Conservation (phyloP, 2,329 filamentous ascomycete genomes). For the Chalaropsis ovoidea region DNA sequence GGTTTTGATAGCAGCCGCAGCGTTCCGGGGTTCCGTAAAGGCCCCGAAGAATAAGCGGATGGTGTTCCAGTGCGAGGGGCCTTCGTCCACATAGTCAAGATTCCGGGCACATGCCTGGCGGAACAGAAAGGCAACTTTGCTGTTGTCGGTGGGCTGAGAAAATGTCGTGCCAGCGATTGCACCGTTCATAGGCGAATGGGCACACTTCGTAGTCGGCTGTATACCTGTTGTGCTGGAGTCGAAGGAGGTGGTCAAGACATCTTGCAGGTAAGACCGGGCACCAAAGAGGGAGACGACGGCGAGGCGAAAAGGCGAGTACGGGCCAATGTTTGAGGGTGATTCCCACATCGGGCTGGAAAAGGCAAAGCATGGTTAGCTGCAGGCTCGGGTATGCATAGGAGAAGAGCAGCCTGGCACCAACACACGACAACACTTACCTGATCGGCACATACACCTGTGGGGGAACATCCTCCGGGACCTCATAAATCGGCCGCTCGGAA, state of each 20-base stretch:
- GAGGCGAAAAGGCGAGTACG: conserved; percentile 23
- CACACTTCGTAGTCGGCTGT: conserved; percentile 7
- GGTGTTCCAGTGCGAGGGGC: conserved; percentile 16
- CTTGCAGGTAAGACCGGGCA: conserved; percentile 17
- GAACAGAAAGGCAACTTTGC: conserved; percentile 19
- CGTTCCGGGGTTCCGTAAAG: conserved; percentile 9
- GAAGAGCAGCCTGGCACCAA: background rate
- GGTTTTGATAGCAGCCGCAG: conserved; percentile 16
- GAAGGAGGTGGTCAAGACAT: conserved; percentile 18
- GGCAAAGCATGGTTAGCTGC: conserved; percentile 1
- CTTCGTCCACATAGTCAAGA: conserved; percentile 1
- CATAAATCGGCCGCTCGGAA: conserved; percentile 15
- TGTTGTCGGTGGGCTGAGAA: conserved; percentile 20
- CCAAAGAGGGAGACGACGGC: conserved; percentile 23
- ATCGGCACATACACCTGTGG: conserved; percentile 20
- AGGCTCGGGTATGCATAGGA: no score
- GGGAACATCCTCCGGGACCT: background rate
- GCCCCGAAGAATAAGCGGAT: conserved; percentile 23
- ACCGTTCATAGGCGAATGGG: conserved; percentile 15
- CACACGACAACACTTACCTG: conserved; percentile 10
- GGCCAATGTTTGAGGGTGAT: conserved; percentile 14
- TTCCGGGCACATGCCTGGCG: conserved; percentile 19
- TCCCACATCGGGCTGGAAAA: conserved; percentile 16
- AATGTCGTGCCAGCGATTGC: conserved; percentile 17
- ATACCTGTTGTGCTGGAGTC: conserved; percentile 6